Evolutionary conservation across 2,329 filamentous ascomycete species (phyloP), one percentile per base, ranked within the genome.

Genomic region (Trichoderma polysporum): DNA sequence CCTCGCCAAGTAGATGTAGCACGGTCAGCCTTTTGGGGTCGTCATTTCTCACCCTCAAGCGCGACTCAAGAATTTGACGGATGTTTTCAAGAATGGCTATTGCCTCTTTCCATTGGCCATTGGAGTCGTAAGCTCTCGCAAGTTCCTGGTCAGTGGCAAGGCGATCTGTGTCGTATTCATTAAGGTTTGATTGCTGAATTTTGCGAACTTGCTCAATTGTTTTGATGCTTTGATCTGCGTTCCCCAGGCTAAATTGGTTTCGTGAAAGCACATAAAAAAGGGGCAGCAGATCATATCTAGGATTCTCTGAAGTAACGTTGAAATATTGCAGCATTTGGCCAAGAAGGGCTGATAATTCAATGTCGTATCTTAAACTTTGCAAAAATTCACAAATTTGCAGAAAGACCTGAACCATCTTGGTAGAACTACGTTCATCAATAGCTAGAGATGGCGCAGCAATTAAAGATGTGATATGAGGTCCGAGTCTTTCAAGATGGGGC

Each of bases 51-150:
- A 63, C 49, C 4, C 37, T 62, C 25, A 50, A 22, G 31, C 33
- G 37, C 35, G 4, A 29, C 10, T 67, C 57, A 6, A 56, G 19
- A 7, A 37, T 22, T 4, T 37, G 27, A 13, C 22, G 49, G 13
- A 67, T 49, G 2, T 63, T 25, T 33, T 63, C 58, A 17, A 67
- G 58, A 19, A 63, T 62, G 22, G 7, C 22, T 10, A 63, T 52
- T 15, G 66, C 58, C 10, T 67, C 59, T 29, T 58, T 58, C 49
- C 37, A 49, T 22, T 63, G 66, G 13, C 66, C 66, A n/a, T 57
- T 63, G 6, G 22, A 8, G 12, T 47, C 9, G 27, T 67, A 67
- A 4, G 59, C 66, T 33, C 57, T 37, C 33, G 50, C 66, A 29
- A 67, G 65, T 17, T 54, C 65, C 7, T 52, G 22, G 12, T 62